These are phyloP conservation scores for Globisporangium ultimum DNA, from an alignment of 352 stramenopile genomes.

Conservation along the genomic window DNA sequence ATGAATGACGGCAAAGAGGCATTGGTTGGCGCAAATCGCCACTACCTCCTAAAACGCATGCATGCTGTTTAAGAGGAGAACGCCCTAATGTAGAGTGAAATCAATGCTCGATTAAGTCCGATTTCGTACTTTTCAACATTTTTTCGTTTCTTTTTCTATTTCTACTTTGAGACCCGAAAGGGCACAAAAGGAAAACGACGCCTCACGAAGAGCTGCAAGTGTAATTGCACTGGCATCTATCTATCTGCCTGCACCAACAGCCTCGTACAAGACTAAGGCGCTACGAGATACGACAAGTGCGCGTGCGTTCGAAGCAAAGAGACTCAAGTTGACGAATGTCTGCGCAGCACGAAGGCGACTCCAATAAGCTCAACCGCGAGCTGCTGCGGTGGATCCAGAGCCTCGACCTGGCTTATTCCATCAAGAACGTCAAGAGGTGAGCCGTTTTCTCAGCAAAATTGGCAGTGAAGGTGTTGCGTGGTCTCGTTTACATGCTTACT, in stretches of 20 bases:
- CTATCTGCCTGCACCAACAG: neutral
- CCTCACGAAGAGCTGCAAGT: neutral
- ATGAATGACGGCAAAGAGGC: neutral
- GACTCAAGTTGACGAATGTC: constrained; percentile 4
- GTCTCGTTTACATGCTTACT: no score
- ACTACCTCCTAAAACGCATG: constrained; percentile 11
- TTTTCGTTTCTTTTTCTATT: constrained; percentile 9
- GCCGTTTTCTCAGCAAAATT: constrained; percentile 2
- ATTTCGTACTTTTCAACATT: neutral
- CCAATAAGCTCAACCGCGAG: constrained; percentile 86
- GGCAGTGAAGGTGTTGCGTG: constrained; percentile 8
- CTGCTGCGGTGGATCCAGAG: constrained; percentile 92
- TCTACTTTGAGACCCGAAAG: constrained; percentile 2
- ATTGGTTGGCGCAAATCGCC: constrained; percentile 24
- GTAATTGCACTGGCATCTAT: neutral
- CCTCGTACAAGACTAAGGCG: neutral
- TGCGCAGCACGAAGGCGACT: constrained; percentile 15
- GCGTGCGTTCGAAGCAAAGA: neutral
- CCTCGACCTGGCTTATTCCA: constrained; percentile 90
- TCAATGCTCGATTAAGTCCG: neutral
- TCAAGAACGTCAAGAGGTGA: constrained; percentile 92
- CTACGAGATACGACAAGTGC: neutral
- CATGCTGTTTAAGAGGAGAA: constrained; percentile 7
- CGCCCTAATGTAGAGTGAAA: neutral
- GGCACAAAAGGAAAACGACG: neutral